Evolutionary conservation across 805 yeast species (phyloP).

Genomic region (Starmerella vaccinii): DNA sequence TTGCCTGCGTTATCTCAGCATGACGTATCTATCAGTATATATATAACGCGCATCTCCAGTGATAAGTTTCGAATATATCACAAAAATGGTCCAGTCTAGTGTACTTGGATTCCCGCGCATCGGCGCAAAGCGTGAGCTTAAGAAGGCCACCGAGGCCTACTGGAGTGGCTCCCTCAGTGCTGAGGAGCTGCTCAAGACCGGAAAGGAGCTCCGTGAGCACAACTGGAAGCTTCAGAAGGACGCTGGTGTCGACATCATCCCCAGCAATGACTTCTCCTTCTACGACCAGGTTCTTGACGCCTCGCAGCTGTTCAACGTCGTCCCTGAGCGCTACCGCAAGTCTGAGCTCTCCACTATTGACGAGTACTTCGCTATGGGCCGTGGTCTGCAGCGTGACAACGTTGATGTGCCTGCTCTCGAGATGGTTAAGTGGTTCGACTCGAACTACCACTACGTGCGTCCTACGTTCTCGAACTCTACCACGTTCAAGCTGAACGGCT

Average conservation of each 20-base stretch:
- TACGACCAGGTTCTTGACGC: slow-evolving; percentile 95
- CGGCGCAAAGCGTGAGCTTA: slow-evolving; percentile 98
- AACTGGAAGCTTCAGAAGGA: slow-evolving; percentile 97
- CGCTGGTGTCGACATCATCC: slow-evolving; percentile 94
- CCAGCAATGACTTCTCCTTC: slow-evolving; percentile 96
- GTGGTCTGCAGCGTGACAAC: slow-evolving; percentile 97
- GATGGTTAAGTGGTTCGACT: slow-evolving; percentile 99
- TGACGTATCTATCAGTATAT: slow-evolving; percentile 9
- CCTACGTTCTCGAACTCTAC: slow-evolving; percentile 96
- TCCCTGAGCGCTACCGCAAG: slow-evolving; percentile 95
- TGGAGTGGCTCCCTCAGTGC: slow-evolving; percentile 88
- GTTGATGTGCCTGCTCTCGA: slow-evolving; percentile 96
- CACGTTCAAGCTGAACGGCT: slow-evolving; percentile 88
- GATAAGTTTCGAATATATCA: background rate
- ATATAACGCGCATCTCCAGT: background rate
- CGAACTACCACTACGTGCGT: slow-evolving; percentile 99
- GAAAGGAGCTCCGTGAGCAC: slow-evolving; percentile 87
- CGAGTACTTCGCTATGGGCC: slow-evolving; percentile 97
- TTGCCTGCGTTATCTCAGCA: slow-evolving; percentile 21
- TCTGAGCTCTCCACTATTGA: slow-evolving; percentile 80
- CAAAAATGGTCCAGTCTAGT: slow-evolving; percentile 84
- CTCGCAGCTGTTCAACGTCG: slow-evolving; percentile 83
- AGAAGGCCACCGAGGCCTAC: slow-evolving; percentile 98
- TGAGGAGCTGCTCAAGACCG: slow-evolving; percentile 81
- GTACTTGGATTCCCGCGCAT: slow-evolving; percentile 99